Percentiles rank a stretch among this genome's conserved stretches.
Evolutionary conservation across 495 filamentous ascomycete genomes (phyloP).

Genomic region (Neurospora hispaniola): DNA sequence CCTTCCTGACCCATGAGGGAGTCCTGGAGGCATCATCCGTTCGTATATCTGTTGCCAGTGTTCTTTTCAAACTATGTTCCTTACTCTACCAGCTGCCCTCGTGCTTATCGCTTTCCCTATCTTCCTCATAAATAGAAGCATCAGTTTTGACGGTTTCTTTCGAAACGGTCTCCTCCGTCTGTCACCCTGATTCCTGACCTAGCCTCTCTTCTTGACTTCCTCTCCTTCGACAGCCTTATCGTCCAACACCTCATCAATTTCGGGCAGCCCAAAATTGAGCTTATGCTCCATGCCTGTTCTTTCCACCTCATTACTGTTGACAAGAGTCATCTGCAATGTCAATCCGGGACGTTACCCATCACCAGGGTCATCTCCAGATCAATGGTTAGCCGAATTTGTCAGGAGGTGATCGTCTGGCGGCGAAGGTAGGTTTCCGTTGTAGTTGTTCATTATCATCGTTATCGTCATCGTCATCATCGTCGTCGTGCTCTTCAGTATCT

Average conservation of each 20-base stretch:
- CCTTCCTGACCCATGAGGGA: neutral
- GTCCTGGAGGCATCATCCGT: neutral
- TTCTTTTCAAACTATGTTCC: no score
- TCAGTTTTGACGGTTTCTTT: neutral
- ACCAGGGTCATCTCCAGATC: neutral
- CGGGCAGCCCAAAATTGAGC: neutral
- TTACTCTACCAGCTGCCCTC: no score
- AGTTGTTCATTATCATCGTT: neutral
- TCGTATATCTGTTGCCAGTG: neutral
- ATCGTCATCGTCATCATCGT: neutral
- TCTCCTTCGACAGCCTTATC: neutral
- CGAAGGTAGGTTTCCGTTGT: neutral
- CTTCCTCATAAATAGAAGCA: no score
- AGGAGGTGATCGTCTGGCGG: neutral
- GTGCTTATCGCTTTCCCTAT: no score
- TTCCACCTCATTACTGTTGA: neutral
- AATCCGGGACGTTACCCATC: neutral
- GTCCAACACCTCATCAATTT: no score
- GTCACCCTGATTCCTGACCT: no score
- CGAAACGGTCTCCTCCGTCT: neutral
- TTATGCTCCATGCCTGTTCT: neutral
- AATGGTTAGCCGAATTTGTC: neutral
- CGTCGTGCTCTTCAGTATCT: neutral
- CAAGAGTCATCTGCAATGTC: neutral
- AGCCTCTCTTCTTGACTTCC: neutral